Evolutionary conservation across 2,329 filamentous ascomycete species (phyloP), one percentile per base, ranked within the genome.

Genomic region (Lasiodiplodia citricola): DNA sequence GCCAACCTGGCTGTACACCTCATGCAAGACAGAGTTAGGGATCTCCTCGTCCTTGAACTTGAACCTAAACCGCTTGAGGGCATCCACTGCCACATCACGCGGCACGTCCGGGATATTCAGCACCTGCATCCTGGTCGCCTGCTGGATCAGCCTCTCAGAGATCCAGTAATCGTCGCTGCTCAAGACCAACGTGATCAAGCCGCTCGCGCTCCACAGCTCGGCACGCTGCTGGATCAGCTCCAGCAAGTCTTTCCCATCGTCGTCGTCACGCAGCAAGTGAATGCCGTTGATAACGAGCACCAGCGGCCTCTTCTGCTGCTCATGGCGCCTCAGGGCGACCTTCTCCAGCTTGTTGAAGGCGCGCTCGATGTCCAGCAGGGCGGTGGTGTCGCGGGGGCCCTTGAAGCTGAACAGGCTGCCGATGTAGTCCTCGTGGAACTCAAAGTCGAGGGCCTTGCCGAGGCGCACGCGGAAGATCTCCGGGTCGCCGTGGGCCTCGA

Each of bases 161-260:
- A 97, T 91, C 94, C 94, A 97, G 80, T 96, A 97, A 77, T 97
- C 94, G 77, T 97, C 94, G 68, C 89, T 93, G 80, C 96, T 97
- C 81, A 97, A 92, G 21, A 97, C 88, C 84, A 92, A 87, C 1
- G 94, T 97, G 41, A 96, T 91, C 11, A 97, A 85, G 70, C 92
- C 93, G 25, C 91, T 88, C 1, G 93, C 94, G 1, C 94, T 93
- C 94, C 94, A 97, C 78, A 93, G 90, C 80, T 97, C 94, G 1
- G 94, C 94, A 50, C 93, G 87, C 78, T 97, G 94, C 76, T 97
- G 94, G 28, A 97, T 87, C 64, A 97, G 87, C 79, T 97, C 94
- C 47, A 97, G 88, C 31, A 97, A 82, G 76, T 97, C 92, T 69
- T 90, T 90, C 18, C 94, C 94, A 74, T 94, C 92, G 4, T 95